phyloP scores from a whole-genome alignment of 2,329 filamentous ascomycete genomes.

The Apiospora marii region DNA sequence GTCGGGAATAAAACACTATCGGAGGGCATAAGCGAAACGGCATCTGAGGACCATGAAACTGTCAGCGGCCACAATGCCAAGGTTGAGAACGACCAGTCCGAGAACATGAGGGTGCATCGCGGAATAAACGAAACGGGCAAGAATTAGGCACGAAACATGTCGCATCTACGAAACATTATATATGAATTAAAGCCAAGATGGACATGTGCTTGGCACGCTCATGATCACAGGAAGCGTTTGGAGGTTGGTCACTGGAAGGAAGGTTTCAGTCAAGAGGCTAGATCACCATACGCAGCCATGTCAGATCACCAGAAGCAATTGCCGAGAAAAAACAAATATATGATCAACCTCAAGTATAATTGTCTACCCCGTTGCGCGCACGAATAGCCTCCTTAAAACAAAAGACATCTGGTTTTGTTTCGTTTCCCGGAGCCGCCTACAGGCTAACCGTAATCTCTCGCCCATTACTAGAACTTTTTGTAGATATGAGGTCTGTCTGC shows the following conservation, averaged over 20 bases:
- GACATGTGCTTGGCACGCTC: not conserved
- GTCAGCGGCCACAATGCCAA: not conserved
- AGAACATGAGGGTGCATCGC: not conserved
- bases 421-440: constrained; percentile 53
- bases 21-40: not conserved
- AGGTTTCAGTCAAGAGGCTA: not conserved
- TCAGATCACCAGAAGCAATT: not conserved
- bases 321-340: constrained; percentile 58
- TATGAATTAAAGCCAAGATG: not conserved
- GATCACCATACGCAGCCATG: not conserved
- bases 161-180: not conserved
- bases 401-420: constrained; percentile 56
- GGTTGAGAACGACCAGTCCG: constrained; percentile 24
- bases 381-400: constrained; percentile 59
- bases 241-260: too few relatives aligned
- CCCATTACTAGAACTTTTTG: constrained; percentile 63
- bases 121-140: constrained; percentile 11
- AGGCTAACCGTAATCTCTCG: constrained; percentile 54
- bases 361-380: constrained; percentile 56
- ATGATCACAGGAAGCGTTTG: not conserved
- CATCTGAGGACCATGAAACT: constrained; percentile 17
- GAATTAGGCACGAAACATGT: not conserved
- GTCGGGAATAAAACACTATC: constrained; percentile 24
- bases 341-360: constrained; percentile 63
- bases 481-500: constrained; percentile 61